These are phyloP conservation scores for Hanseniaspora thailandica DNA, from an alignment of 805 yeast species.

Conservation along the genomic window DNA sequence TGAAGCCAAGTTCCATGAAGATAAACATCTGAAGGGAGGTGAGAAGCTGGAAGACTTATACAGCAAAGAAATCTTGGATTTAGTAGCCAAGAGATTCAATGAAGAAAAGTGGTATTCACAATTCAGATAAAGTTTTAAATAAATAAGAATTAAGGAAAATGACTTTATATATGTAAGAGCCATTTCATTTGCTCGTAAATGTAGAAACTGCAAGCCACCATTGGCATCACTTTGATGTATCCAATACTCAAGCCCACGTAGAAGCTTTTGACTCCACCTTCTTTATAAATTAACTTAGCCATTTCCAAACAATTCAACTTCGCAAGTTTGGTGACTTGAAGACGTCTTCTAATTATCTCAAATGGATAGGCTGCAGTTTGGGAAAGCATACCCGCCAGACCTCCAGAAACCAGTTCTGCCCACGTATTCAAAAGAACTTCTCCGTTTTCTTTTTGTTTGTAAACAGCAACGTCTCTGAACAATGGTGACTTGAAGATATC, in stretches of 20 bases:
- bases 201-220: conserved; percentile 92
- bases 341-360: conserved; percentile 84
- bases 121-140: conserved; percentile 29
- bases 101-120: conserved; percentile 67
- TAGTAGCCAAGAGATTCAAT: conserved; percentile 50
- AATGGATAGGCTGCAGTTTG: conserved; percentile 96
- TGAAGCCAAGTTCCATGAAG: conserved; percentile 74
- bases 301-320: conserved; percentile 38
- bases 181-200: conserved; percentile 82
- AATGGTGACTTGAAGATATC: conserved; percentile 62
- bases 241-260: conserved; percentile 94
- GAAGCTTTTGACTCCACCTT: conserved; percentile 75
- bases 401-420: conserved; percentile 93
- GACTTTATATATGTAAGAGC: conserved; percentile 45
- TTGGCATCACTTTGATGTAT: conserved; percentile 85
- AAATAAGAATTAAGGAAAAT: background rate
- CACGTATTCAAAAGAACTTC: conserved; percentile 61
- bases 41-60: conserved; percentile 54
- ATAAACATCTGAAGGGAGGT: conserved; percentile 58
- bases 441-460: conserved; percentile 17
- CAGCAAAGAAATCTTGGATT: conserved; percentile 41
- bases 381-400: conserved; percentile 86
- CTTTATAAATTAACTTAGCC: conserved; percentile 49
- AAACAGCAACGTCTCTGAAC: conserved; percentile 45
- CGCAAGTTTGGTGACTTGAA: conserved; percentile 76